These are phyloP conservation scores for Wickerhamiella qilinensis DNA, from an alignment of 805 yeast genomes.

Conservation along the genomic window DNA sequence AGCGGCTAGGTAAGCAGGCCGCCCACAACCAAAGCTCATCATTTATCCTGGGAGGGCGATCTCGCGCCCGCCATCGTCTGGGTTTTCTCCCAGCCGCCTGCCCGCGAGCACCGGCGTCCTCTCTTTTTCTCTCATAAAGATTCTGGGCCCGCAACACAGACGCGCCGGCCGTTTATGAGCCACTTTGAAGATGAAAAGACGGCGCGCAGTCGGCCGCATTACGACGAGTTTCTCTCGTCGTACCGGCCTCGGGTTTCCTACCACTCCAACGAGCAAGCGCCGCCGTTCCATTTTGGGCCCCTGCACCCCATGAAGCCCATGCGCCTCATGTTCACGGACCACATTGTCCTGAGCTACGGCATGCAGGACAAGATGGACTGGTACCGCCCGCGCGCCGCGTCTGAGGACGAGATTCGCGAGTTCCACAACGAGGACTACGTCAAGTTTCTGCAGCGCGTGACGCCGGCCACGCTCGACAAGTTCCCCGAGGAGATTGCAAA, in stretches of 20 bases:
- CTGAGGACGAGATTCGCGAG: slow-evolving; percentile 57
- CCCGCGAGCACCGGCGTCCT: too few relatives aligned
- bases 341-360: slow-evolving; percentile 69
- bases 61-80: too few relatives aligned
- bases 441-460: slow-evolving; percentile 54
- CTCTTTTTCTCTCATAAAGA: too few relatives aligned
- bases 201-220: slow-evolving; percentile 28
- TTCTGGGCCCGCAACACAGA: too few relatives aligned
- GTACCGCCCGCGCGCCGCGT: slow-evolving; percentile 69
- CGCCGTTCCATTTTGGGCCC: slow-evolving; percentile 67
- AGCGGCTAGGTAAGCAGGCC: too few relatives aligned
- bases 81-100: too few relatives aligned
- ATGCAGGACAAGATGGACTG: slow-evolving; percentile 82
- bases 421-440: slow-evolving; percentile 84
- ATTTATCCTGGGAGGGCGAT: too few relatives aligned
- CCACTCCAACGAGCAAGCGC: slow-evolving; percentile 70
- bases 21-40: too few relatives aligned
- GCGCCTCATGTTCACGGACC: slow-evolving; percentile 84
- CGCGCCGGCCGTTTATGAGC: background rate
- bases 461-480: slow-evolving; percentile 56
- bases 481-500: slow-evolving; percentile 41
- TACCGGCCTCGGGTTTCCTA: slow-evolving; percentile 46
- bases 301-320: slow-evolving; percentile 98
- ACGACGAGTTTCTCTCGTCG: slow-evolving; percentile 25
- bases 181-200: background rate